Evolutionary conservation across 768 basidiomycete genomes (phyloP).

Genomic region (Termitomyces sp.): DNA sequence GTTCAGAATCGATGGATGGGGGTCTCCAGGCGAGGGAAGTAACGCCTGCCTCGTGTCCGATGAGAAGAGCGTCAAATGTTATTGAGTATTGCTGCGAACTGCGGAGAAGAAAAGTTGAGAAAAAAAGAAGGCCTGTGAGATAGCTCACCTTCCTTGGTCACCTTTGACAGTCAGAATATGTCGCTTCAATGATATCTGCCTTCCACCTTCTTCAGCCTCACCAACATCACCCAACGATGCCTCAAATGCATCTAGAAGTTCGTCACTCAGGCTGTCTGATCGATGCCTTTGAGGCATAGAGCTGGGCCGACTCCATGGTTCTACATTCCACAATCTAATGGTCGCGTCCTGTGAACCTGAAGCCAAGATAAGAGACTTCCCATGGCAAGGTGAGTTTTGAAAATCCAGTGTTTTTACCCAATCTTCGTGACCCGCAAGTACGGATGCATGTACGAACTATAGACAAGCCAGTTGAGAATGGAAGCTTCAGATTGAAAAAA

Average conservation of each 20-base stretch:
- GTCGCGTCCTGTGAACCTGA: conserved; percentile 96
- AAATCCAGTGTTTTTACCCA: conserved; percentile 89
- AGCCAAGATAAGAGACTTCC: conserved; percentile 67
- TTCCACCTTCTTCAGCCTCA: conserved; percentile 74
- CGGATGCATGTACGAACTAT: conserved; percentile 59
- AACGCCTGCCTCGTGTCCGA: conserved; percentile 95
- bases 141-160: conserved; percentile 33
- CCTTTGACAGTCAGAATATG: conserved; percentile 71
- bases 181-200: conserved; percentile 85
- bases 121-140: background rate
- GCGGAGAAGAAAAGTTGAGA: background rate
- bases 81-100: conserved; percentile 61
- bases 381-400: conserved; percentile 26
- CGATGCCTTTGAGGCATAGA: conserved; percentile 13
- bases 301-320: conserved; percentile 36
- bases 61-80: conserved; percentile 88
- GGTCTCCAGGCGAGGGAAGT: conserved; percentile 88
- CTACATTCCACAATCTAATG: conserved; percentile 90
- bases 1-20: conserved; percentile 18
- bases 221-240: conserved; percentile 68
- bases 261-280: conserved; percentile 49
- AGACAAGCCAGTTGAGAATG: background rate
- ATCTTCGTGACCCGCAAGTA: conserved; percentile 86
- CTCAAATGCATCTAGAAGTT: conserved; percentile 86
- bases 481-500: background rate